Evolutionary conservation across 768 basidiomycete species (phyloP), one percentile per base, ranked within the genome.

Genomic region (Trichaptum fuscoviolaceum): DNA sequence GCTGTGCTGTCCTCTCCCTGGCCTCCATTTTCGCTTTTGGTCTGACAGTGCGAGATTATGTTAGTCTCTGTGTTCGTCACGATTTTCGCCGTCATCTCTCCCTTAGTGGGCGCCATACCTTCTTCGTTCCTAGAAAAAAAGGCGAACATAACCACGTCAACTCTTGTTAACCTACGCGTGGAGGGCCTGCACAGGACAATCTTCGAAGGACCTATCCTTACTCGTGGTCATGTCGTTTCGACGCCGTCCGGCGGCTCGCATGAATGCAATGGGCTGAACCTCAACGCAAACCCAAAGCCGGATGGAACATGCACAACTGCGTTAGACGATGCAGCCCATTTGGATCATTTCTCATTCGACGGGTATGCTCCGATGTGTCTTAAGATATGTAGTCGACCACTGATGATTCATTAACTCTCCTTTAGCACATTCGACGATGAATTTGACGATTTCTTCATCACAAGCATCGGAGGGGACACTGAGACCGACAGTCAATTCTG

Each of bases 191-290:
- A 73, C 15, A 59, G 68, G 1, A 82, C 81, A 9, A 78, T 81
- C 25, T 83, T 79, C 64, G 81, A 82, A 64, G 78, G 75, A 6
- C 59, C 65, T 1, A 69, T 84, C 58, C 62, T 75, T 42, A 83
- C 83, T 17, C 69, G 63, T 42, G 81, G 81, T n/a, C 81, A 80
- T 66, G 70, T 77, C 58, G 75, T 83, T 15, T 78, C 78, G 7
- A 79, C 80, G 0, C 59, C 69, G 9, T 76, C 75, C 2, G 80
- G 79, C 4, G 80, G 77, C 3, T 78, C 71, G 9, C 78, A 78
- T 64, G 79, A 76, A 58, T 83, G 82, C 71, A 79, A 83, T 70
- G 82, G 82, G 10, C 81, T 80, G 17, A 83, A 83, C 67, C 69
- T 76, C 61, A 60, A 71, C 15, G 69, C 66, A 0, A 77, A 82